Evolutionary conservation across 768 basidiomycete species (phyloP), one percentile per base, ranked within the genome.

Genomic region (Rhodosporidiobolus sp.): DNA sequence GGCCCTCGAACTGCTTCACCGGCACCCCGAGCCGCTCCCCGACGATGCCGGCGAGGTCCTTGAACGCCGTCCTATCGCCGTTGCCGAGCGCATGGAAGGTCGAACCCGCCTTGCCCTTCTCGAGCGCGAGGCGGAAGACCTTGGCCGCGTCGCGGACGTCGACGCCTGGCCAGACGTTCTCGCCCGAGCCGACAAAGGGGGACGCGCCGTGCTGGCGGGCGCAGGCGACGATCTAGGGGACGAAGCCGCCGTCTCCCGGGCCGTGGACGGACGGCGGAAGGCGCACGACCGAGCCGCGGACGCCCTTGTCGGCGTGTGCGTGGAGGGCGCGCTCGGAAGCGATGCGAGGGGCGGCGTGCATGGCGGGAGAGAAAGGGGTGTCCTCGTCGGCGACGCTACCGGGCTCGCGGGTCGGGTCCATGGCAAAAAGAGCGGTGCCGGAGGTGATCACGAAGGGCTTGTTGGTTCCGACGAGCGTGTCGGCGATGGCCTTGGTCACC

Each of bases 61-160:
- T 49, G 46, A 66, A 26, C 20, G 35, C 26, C n/a, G 52, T 10
- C 54, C 70, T 56, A 22, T 35, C 61, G 35, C 70, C 60, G 11
- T 75, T 70, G 35, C 34, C 74, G 34, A 68, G 57, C 16, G 54
- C 73, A 48, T 79, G 78, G 28, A 71, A 63, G n/a, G 43, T 52
- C 28, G 50, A n/a, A 0, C 71, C 75, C 8, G 58, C 53, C 3
- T 61, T 46, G 9, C 38, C 68, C n/a, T 74, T 73, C 57, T 79
- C 79, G 56, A 79, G 53, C 1, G 78, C 78, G 17, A 78, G 67
- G 46, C 76, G 66, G 61, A 71, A 79, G 10, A 78, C 48, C 4
- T 19, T 53, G 0, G 77, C 79, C 9, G 75, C 78, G 63, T 80
- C 79, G 30, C 71, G 46, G 62, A 73, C 70, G 67, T 79, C 73